phyloP scores from a whole-genome alignment of 2,329 filamentous ascomycete genomes.

The Xylariaceae sp. region DNA sequence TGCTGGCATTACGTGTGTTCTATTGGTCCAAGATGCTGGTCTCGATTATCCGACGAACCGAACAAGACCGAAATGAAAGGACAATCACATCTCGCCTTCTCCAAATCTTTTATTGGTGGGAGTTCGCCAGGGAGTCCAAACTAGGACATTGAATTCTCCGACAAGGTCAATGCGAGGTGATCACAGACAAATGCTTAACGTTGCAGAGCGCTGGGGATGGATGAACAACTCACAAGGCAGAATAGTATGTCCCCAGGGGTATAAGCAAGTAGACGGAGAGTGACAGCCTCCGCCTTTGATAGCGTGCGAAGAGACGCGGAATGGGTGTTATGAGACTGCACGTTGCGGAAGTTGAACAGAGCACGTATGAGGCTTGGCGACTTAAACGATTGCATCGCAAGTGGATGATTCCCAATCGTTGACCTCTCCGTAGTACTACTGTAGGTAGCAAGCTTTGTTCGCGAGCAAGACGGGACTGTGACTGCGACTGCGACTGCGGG shows the following conservation, averaged over 20 bases:
- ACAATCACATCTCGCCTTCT: constrained; percentile 14
- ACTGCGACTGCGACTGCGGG: too few species aligned
- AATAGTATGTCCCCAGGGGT: background rate
- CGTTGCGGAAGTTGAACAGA: constrained; percentile 10
- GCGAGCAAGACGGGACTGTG: too few species aligned
- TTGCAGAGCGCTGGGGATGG: constrained; percentile 5
- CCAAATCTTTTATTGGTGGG: constrained; percentile 25
- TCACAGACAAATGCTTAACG: constrained; percentile 2
- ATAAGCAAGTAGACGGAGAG: background rate
- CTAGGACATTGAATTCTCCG: constrained; percentile 24
- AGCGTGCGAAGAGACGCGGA: background rate
- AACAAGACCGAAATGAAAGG: constrained; percentile 15
- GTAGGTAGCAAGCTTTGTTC: constrained; percentile 7
- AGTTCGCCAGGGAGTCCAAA: constrained; percentile 8
- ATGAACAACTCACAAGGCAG: too few species aligned
- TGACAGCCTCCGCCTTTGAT: background rate
- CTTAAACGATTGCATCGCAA: too few species aligned
- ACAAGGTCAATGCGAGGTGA: constrained; percentile 25
- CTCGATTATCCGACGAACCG: constrained; percentile 5
- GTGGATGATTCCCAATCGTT: too few species aligned
- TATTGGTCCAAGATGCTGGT: constrained; percentile 4
- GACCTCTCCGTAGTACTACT: constrained; percentile 7
- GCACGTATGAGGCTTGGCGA: constrained; percentile 6
- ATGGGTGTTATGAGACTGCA: too few species aligned
- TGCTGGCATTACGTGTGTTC: background rate